Conservation (phyloP, 202 grass and related monocot genomes). For the Dendrocalamus latiflorus region DNA sequence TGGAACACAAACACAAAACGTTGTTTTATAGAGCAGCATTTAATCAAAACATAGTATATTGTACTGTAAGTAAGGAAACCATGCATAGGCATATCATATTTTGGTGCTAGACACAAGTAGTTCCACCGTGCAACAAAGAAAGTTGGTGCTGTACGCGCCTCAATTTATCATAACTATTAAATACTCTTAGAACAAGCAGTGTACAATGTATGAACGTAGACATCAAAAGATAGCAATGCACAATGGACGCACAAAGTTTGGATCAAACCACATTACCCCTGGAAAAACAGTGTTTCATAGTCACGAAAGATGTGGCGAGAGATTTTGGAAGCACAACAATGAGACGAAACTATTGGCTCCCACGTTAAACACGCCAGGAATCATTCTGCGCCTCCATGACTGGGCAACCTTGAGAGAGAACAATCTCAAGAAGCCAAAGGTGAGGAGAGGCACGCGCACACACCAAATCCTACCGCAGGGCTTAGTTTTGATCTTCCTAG, state of each 20-base stretch:
- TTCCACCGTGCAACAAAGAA: no score
- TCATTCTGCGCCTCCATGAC: slow-evolving; percentile 71
- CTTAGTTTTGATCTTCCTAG: no score
- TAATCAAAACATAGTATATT: no score
- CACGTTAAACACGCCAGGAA: slow-evolving; percentile 60
- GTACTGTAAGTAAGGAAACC: no score
- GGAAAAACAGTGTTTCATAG: not conserved
- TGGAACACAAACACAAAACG: not conserved
- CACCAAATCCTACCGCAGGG: no score
- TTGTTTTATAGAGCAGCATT: not conserved
- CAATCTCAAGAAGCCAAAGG: slow-evolving; percentile 89
- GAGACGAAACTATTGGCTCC: slow-evolving; percentile 25
- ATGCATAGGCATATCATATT: no score
- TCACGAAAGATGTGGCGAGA: slow-evolving; percentile 32
- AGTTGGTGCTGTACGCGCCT: no score
- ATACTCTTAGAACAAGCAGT: no score
- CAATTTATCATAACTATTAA: no score
- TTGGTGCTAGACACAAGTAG: no score
- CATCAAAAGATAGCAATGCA: not conserved
- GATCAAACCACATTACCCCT: not conserved
- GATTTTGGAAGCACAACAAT: slow-evolving; percentile 75
- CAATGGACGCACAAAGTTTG: not conserved
- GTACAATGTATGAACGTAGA: no score
- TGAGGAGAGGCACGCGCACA: slow-evolving; percentile 60
- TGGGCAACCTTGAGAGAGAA: slow-evolving; percentile 56